phyloP scores from a whole-genome alignment of 768 basidiomycete species.

The Boletellus sp. region DNA sequence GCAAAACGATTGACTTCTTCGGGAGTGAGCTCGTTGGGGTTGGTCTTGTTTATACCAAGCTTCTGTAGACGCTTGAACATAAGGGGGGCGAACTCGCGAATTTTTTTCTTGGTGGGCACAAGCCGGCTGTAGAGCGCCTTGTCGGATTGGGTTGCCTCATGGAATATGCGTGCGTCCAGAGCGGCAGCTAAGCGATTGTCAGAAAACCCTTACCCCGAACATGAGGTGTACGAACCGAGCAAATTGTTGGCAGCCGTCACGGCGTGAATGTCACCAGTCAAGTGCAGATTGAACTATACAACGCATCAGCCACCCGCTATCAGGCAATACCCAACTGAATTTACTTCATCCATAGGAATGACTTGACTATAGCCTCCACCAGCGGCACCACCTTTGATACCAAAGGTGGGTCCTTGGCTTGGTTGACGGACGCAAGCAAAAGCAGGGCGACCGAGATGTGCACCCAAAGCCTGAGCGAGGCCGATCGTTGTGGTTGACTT shows the following conservation, averaged over 20 bases:
- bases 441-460: slow-evolving; percentile 85
- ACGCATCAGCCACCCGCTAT: slow-evolving; percentile 2
- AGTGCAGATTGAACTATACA: slow-evolving; percentile 84
- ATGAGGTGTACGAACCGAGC: slow-evolving; percentile 51
- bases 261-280: slow-evolving; percentile 97
- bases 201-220: neutral
- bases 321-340: slow-evolving; percentile 3
- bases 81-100: slow-evolving; percentile 89
- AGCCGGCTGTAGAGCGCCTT: slow-evolving; percentile 93
- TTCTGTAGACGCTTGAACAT: slow-evolving; percentile 96
- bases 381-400: slow-evolving; percentile 98
- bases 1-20: slow-evolving; percentile 91
- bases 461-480: slow-evolving; percentile 92
- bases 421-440: slow-evolving; percentile 98
- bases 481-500: slow-evolving; percentile 99
- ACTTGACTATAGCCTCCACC: slow-evolving; percentile 98
- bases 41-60: slow-evolving; percentile 90
- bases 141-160: slow-evolving; percentile 92
- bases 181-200: slow-evolving; percentile 69
- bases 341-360: slow-evolving; percentile 97
- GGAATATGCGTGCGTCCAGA: slow-evolving; percentile 95
- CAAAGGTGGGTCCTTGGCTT: slow-evolving; percentile 97
- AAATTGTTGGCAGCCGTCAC: slow-evolving; percentile 97
- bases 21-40: slow-evolving; percentile 87
- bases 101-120: slow-evolving; percentile 90